Conservation (phyloP, 1,139 yeast species). For the Sugiyamaella novakii region DNA sequence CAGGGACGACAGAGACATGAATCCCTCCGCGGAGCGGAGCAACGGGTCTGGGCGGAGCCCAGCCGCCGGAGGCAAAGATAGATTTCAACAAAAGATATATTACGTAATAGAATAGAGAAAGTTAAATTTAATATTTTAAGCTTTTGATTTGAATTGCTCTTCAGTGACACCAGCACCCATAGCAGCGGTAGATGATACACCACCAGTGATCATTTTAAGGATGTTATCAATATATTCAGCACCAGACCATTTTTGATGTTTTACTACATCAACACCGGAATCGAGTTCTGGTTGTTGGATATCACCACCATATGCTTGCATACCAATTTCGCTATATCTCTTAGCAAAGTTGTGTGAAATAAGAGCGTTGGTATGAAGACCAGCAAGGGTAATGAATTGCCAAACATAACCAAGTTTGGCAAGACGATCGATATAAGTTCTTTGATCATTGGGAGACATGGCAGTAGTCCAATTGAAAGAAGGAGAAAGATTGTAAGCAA, state of each 20-base stretch:
- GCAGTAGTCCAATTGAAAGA: constrained; percentile 98
- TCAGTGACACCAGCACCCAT: constrained; percentile 99
- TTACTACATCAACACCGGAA: constrained; percentile 89
- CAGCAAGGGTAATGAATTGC: constrained; percentile 98
- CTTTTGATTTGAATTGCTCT: constrained; percentile 73
- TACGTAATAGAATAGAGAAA: not conserved
- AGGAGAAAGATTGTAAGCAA: constrained; percentile 94
- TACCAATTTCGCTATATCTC: constrained; percentile 78
- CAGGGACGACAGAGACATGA: too few species aligned
- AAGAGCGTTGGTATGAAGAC: constrained; percentile 93
- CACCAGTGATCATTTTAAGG: constrained; percentile 90
- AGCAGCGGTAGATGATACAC: constrained; percentile 94
- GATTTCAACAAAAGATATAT: not conserved
- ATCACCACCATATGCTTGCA: constrained; percentile 91
- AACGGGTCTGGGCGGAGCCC: too few species aligned
- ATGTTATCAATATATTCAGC: constrained; percentile 95
- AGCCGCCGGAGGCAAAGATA: too few species aligned
- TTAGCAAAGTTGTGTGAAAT: constrained; percentile 85
- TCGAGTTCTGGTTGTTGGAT: constrained; percentile 90
- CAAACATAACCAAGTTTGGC: constrained; percentile 92
- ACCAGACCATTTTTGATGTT: constrained; percentile 99
- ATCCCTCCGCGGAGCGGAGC: too few species aligned
- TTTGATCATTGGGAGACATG: constrained; percentile 84
- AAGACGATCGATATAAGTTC: constrained; percentile 84
- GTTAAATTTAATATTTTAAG: constrained; percentile 5